Evolutionary conservation across 1,284 basidiomycete genomes (phyloP).

Genomic region (Pisolithus thermaeus): DNA sequence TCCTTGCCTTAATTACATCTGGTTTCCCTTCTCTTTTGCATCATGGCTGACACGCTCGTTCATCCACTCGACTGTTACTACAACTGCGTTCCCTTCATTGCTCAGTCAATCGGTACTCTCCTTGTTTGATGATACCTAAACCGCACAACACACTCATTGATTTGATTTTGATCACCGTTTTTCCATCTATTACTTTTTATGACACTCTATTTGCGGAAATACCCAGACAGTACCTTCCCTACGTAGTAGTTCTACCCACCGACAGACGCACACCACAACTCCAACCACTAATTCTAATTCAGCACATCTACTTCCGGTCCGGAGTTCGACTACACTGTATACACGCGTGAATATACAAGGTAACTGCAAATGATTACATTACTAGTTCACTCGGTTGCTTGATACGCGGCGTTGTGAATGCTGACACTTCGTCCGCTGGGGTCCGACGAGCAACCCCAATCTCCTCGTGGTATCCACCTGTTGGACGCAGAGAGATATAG

Average conservation of each 20-base stretch:
- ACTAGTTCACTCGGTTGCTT: slow-evolving; percentile 13
- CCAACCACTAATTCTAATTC: slow-evolving; percentile 23
- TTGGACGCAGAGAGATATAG: slow-evolving; percentile 8
- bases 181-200: slow-evolving; percentile 18
- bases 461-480: slow-evolving; percentile 88
- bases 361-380: slow-evolving; percentile 15
- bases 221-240: slow-evolving; percentile 13
- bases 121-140: slow-evolving; percentile 31
- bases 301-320: slow-evolving; percentile 22
- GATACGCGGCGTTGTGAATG: slow-evolving; percentile 93
- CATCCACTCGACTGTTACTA: slow-evolving; percentile 16
- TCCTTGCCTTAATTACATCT: slow-evolving; percentile 17
- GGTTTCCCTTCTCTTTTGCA: slow-evolving; percentile 18
- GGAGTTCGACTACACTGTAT: slow-evolving; percentile 6
- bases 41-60: slow-evolving; percentile 29
- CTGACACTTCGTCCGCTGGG: slow-evolving; percentile 93
- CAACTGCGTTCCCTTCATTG: slow-evolving; percentile 11
- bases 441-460: slow-evolving; percentile 95
- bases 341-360: slow-evolving; percentile 3
- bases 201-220: slow-evolving; percentile 33
- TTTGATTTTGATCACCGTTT: background rate
- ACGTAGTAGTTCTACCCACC: slow-evolving; percentile 2
- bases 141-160: slow-evolving; percentile 26
- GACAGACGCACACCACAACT: slow-evolving; percentile 1
- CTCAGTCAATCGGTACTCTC: slow-evolving; percentile 21